Evolutionary conservation across 2,329 filamentous ascomycete genomes (phyloP), one percentile per base, ranked within the genome.

Genomic region (Elsinoe necatrix): DNA sequence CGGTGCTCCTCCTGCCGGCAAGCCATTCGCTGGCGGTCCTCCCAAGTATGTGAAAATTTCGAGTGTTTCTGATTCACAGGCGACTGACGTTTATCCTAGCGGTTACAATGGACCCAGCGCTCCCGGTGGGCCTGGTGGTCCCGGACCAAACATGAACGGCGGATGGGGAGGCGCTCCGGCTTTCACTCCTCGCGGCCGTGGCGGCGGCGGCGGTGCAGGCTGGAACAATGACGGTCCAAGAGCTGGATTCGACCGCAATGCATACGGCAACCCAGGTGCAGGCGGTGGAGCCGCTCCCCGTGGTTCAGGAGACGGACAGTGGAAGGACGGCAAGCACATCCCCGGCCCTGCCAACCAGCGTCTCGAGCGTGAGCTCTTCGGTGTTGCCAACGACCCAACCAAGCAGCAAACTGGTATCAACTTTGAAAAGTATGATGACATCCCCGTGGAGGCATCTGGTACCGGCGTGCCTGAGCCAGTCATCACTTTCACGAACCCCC

Each of bases 401-500:
- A 97, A 96, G 81, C 88, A 95, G 73, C 88, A 95, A 68, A 96
- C 90, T 31, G 93, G 93, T 75, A 97, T 98, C 86, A 98, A 98
- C 82, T 98, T 98, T 72, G 86, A 95, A 78, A 98, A 98, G 80
- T 98, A 98, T 76, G 93, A 98, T 70, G 93, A 98, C 73, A 98
- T 98, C 64, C 93, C 93, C 56, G 93, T 98, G 63, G 93, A 97
- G 76, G 93, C 93, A 62, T 96, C 92, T 59, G 93, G 93, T 60
- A 85, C 89, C 55, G 84, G 95, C 69, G 90, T 97, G 55, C 93
- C 93, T 45, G 93, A 97, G 69, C 87, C 92, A 39, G 89, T 96
- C 64, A 85, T 85, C 63, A 80, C 84, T 60, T 98, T 98, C 81
- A 89, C 83, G 70, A 95, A 93, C 75, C 93, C 93, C 63, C 93